phyloP scores from a whole-genome alignment of 108 stramenopile genomes.

The Skeletonema costatum region DNA sequence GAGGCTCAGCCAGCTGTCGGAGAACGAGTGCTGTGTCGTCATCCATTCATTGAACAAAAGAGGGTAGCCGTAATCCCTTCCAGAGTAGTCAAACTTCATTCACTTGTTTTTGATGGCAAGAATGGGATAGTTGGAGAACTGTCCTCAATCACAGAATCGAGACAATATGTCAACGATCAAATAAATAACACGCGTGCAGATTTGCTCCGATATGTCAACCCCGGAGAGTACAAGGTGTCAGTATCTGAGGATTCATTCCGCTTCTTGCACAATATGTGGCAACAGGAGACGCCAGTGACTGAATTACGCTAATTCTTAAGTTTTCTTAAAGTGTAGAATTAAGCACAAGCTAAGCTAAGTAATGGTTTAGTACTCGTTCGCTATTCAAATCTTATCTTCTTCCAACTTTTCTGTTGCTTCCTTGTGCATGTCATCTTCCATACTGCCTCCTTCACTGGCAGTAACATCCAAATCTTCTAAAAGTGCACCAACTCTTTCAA shows the following conservation, averaged over 20 bases:
- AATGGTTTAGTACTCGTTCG: too few relatives aligned
- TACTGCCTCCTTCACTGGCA: not conserved
- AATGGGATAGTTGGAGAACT: constrained; percentile 34
- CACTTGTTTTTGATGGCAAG: constrained; percentile 85
- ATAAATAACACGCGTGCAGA: constrained; percentile 75
- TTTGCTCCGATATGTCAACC: constrained; percentile 82
- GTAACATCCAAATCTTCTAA: constrained; percentile 20
- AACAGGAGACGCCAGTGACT: constrained; percentile 71
- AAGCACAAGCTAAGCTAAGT: not conserved
- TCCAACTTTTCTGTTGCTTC: constrained; percentile 20
- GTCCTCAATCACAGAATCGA: constrained; percentile 37
- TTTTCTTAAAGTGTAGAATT: not conserved
- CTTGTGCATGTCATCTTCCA: constrained; percentile 43
- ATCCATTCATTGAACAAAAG: constrained; percentile 90
- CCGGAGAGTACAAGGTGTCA: constrained; percentile 87
- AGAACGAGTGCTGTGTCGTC: constrained; percentile 75
- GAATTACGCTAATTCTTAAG: constrained; percentile 54
- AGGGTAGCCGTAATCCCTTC: constrained; percentile 84
- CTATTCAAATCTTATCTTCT: constrained; percentile 6
- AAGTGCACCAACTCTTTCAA: constrained; percentile 34
- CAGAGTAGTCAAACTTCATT: constrained; percentile 74
- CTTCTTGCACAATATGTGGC: constrained; percentile 93
- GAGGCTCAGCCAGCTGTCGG: constrained; percentile 66
- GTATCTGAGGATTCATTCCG: constrained; percentile 78
- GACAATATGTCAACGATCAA: constrained; percentile 57